These are phyloP conservation scores for Atkinsonella hypoxylon DNA, from an alignment of 2,329 filamentous ascomycete species.

Conservation along the genomic window DNA sequence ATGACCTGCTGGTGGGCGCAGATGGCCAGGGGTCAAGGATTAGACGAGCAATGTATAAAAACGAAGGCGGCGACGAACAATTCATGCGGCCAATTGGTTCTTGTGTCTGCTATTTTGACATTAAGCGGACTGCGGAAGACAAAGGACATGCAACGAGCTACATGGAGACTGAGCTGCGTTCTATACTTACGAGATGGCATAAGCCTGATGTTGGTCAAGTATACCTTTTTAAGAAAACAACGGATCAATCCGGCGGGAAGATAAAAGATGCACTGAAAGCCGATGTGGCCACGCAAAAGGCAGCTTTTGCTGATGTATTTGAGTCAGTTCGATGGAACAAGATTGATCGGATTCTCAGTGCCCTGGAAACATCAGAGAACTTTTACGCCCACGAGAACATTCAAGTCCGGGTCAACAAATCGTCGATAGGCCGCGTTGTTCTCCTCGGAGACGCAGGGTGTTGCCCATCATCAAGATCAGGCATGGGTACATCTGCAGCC, in stretches of 20 bases:
- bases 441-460: constrained; percentile 38
- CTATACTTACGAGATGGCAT: constrained; percentile 19
- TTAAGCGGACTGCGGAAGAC: constrained; percentile 15
- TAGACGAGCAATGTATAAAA: constrained; percentile 6
- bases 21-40: constrained; percentile 10
- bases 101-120: constrained; percentile 26
- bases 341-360: constrained; percentile 20
- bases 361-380: constrained; percentile 23
- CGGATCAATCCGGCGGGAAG: constrained; percentile 13
- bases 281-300: constrained; percentile 17
- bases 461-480: constrained; percentile 26
- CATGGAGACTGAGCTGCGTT: constrained; percentile 22
- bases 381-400: constrained; percentile 34
- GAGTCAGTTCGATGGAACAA: constrained; percentile 32
- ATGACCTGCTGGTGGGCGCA: constrained; percentile 10
- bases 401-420: constrained; percentile 27
- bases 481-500: constrained; percentile 34
- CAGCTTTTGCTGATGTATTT: constrained; percentile 25
- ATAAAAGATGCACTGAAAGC: constrained; percentile 11
- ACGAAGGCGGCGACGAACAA: constrained; percentile 3
- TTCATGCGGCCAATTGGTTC: constrained; percentile 6
- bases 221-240: constrained; percentile 15
- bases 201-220: constrained; percentile 13
- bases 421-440: constrained; percentile 28
- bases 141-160: constrained; percentile 14